A percentile compares a stretch with the other conserved stretches of the same genome.
phyloP scores from a whole-genome alignment of 2,329 filamentous ascomycete genomes.

The Graphiopsis chlorocephala region DNA sequence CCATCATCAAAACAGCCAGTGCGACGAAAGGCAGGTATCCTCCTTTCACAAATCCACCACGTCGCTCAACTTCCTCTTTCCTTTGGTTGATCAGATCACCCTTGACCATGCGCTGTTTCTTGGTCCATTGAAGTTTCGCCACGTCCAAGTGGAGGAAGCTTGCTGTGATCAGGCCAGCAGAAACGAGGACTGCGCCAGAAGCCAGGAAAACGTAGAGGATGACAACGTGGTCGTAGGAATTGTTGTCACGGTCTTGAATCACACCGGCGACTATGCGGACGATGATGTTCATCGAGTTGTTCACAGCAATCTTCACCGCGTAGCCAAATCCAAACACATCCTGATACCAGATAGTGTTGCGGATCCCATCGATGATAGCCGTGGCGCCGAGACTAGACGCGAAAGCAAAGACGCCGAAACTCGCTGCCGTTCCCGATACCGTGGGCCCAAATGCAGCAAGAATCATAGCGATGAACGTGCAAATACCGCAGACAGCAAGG shows the following conservation, averaged over 20 bases:
- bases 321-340: conserved; percentile 61
- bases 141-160: conserved; percentile 45
- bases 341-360: conserved; percentile 59
- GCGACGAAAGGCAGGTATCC: conserved; percentile 42
- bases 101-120: conserved; percentile 50
- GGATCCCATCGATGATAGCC: conserved; percentile 59
- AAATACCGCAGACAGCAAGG: conserved; percentile 46
- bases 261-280: conserved; percentile 57
- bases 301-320: conserved; percentile 59
- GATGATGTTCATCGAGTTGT: conserved; percentile 63
- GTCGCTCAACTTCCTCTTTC: conserved; percentile 43
- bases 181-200: conserved; percentile 48
- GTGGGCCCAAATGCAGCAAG: conserved; percentile 53
- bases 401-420: conserved; percentile 60
- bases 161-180: conserved; percentile 39
- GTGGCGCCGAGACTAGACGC: conserved; percentile 56
- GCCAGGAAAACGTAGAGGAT: conserved; percentile 57
- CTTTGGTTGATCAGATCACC: conserved; percentile 46
- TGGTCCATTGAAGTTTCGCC: conserved; percentile 56
- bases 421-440: conserved; percentile 53
- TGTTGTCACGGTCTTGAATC: conserved; percentile 57
- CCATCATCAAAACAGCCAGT: conserved; percentile 49
- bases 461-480: conserved; percentile 54
- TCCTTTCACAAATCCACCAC: conserved; percentile 39
- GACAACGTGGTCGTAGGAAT: conserved; percentile 56